Evolutionary conservation across 2,329 filamentous ascomycete species (phyloP).

Genomic region (Fusarium paranaense): DNA sequence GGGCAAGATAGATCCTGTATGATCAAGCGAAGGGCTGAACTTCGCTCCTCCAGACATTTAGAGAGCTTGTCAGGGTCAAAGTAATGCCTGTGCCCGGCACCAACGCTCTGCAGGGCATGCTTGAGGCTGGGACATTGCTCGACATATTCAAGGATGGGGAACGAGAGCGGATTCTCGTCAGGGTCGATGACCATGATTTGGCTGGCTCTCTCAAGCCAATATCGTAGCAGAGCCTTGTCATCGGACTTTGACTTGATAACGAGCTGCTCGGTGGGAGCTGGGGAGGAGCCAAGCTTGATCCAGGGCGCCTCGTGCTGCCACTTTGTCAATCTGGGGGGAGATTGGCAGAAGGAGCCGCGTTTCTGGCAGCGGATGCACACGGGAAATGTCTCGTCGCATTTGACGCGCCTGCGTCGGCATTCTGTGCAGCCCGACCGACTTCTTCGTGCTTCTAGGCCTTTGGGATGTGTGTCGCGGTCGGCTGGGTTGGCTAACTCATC

Average conservation of each 20-base stretch:
- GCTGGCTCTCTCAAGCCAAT: neutral
- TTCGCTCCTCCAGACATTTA: neutral
- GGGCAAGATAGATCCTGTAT: neutral
- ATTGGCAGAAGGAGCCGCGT: neutral
- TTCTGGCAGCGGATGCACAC: neutral
- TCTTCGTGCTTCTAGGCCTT: neutral
- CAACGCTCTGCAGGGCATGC: neutral
- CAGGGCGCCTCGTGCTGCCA: slow-evolving; percentile 7
- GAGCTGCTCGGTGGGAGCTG: neutral
- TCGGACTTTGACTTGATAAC: neutral
- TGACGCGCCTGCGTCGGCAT: neutral
- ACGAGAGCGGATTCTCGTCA: neutral
- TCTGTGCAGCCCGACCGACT: neutral
- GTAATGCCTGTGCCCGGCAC: neutral
- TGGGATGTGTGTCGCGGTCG: neutral
- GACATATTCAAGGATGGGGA: neutral
- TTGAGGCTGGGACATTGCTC: neutral
- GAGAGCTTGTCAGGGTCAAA: neutral
- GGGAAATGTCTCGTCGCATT: slow-evolving; percentile 4
- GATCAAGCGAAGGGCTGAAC: neutral
- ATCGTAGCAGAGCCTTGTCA: neutral
- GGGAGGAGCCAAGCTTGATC: neutral
- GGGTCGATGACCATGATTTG: neutral
- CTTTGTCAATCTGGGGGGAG: neutral
- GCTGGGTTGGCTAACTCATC: neutral